Evolutionary conservation across 2,329 filamentous ascomycete species (phyloP).

Genomic region (Paracorniculantispora psalliotae): DNA sequence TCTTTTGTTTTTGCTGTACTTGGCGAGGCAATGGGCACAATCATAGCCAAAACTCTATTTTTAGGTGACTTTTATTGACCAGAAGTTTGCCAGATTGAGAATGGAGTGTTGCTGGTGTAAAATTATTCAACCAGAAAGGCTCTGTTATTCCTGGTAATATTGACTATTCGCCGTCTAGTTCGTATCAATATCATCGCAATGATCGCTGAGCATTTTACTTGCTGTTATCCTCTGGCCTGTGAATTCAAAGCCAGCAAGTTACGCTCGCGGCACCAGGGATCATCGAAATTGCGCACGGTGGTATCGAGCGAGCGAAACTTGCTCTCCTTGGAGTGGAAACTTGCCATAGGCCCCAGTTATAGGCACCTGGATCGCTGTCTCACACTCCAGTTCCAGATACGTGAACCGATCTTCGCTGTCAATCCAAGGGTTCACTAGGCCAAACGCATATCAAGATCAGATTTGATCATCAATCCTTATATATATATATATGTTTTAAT

Average conservation of each 20-base stretch:
- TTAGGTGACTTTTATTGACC: background rate
- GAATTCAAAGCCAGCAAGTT: too few relatives aligned
- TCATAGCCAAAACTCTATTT: background rate
- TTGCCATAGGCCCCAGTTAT: background rate
- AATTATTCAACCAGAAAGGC: too few relatives aligned
- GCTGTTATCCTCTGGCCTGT: too few relatives aligned
- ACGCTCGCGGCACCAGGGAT: too few relatives aligned
- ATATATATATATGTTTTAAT: slow-evolving; percentile 5
- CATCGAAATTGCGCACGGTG: background rate
- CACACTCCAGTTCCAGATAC: background rate
- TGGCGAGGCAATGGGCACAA: background rate
- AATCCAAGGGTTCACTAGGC: too few relatives aligned
- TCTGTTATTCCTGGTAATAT: too few relatives aligned
- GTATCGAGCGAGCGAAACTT: background rate
- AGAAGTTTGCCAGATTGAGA: background rate
- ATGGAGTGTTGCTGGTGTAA: too few relatives aligned
- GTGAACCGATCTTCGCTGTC: background rate
- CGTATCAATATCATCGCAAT: too few relatives aligned
- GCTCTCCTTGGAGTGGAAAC: background rate
- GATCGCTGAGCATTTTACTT: too few relatives aligned
- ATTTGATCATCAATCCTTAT: slow-evolving; percentile 1
- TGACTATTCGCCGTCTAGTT: too few relatives aligned
- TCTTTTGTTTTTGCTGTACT: too few relatives aligned
- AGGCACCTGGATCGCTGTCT: background rate
- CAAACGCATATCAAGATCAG: too few relatives aligned